These are phyloP conservation scores for Durusdinium trenchii DNA, from an alignment of 73 alveolate species.

Conservation along the genomic window DNA sequence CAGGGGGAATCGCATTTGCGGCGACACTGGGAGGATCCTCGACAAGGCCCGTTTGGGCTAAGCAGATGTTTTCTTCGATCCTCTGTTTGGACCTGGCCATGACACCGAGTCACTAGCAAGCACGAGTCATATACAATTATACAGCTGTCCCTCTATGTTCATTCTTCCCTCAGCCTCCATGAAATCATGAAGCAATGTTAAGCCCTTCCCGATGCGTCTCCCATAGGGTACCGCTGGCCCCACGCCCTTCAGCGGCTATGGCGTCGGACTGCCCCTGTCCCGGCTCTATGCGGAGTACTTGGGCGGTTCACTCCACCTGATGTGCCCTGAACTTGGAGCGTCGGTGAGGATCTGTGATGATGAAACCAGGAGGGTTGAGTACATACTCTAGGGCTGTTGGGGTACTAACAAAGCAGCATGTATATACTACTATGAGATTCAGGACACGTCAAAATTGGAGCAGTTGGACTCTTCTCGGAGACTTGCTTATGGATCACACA, in stretches of 20 bases:
- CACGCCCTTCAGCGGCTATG: constrained; percentile 70
- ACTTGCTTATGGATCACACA: too few species aligned
- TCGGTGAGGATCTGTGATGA: background rate
- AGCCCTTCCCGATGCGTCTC: background rate
- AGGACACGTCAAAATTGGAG: too few species aligned
- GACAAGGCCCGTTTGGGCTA: constrained; percentile 1
- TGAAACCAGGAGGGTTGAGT: too few species aligned
- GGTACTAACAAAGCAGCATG: too few species aligned
- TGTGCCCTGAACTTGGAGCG: constrained; percentile 1
- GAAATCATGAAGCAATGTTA: background rate
- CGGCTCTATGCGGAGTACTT: constrained; percentile 82
- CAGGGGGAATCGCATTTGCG: constrained; percentile 64
- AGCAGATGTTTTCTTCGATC: background rate
- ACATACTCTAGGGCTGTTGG: too few species aligned
- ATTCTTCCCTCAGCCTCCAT: background rate
- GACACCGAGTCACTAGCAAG: background rate
- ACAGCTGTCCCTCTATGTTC: background rate
- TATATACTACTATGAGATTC: too few species aligned
- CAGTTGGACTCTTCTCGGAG: too few species aligned
- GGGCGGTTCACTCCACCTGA: constrained; percentile 79
- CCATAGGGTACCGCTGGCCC: background rate
- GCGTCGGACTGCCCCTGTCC: constrained; percentile 86
- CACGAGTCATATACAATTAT: background rate
- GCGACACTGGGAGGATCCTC: constrained; percentile 28
- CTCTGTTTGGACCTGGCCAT: background rate